A percentile compares a stretch with the other conserved stretches of the same genome.
phyloP scores from a whole-genome alignment of 345 rosid species.

The Citrus medica region DNA sequence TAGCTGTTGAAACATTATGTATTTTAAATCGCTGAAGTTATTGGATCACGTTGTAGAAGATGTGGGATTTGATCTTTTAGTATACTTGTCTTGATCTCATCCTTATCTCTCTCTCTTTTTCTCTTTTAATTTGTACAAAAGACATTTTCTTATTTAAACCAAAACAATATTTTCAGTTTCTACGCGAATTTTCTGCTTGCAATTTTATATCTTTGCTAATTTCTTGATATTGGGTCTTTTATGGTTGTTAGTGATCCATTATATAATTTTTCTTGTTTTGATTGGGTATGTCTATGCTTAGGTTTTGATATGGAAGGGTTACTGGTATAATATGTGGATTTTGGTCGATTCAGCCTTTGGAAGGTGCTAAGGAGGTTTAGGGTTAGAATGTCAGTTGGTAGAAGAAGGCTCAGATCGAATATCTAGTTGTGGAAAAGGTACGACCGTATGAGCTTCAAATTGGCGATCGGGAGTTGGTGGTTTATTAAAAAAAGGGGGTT shows the following conservation, averaged over 20 bases:
- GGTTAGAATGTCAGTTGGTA: neutral
- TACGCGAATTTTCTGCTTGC: neutral
- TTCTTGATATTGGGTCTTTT: neutral
- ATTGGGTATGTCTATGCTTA: neutral
- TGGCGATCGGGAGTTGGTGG: neutral
- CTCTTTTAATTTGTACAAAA: constrained; percentile 12
- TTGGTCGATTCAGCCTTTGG: neutral
- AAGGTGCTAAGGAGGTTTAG: neutral
- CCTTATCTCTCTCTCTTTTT: neutral
- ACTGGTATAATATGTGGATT: neutral
- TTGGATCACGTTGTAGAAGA: constrained; percentile 10
- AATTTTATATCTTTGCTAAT: no score
- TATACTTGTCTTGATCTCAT: constrained; percentile 10
- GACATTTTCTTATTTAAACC: constrained; percentile 8
- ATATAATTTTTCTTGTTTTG: neutral
- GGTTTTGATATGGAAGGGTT: neutral
- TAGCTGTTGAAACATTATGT: neutral
- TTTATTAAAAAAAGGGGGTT: neutral
- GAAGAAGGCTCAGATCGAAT: neutral
- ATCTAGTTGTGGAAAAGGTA: neutral
- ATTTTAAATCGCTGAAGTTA: constrained; percentile 14
- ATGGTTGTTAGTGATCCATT: neutral
- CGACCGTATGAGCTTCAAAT: no score
- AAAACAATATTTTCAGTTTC: neutral
- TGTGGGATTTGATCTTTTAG: constrained; percentile 14